Conservation (phyloP, 2,329 filamentous ascomycete genomes). For the Aspergillus ochraceus region DNA sequence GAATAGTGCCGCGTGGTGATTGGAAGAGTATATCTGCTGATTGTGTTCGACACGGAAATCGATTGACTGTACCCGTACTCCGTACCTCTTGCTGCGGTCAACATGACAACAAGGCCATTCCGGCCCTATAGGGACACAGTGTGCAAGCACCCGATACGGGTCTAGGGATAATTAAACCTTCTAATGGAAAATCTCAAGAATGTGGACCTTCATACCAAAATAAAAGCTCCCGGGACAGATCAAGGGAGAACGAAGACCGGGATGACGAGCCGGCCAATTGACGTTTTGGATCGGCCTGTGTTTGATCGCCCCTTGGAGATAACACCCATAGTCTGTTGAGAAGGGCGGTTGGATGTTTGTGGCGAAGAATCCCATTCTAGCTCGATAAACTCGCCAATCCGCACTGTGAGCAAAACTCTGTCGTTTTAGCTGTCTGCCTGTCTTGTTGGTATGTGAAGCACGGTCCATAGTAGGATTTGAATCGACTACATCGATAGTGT, state of each 20-base stretch:
- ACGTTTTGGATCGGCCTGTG: not conserved
- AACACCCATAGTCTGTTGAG: not conserved
- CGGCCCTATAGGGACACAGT: no score
- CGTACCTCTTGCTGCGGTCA: not conserved
- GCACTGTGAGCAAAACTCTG: no score
- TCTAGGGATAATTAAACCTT: not conserved
- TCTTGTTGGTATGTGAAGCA: no score
- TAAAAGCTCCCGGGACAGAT: not conserved
- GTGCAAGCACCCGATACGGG: not conserved
- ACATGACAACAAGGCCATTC: no score
- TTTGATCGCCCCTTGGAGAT: not conserved
- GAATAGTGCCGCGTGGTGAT: no score
- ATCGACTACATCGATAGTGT: no score
- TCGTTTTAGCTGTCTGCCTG: no score
- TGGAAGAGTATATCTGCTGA: not conserved
- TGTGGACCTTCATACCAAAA: not conserved
- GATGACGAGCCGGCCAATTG: not conserved
- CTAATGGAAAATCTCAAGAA: no score
- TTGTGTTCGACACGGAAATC: not conserved
- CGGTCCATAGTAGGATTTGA: no score
- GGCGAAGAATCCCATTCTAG: no score
- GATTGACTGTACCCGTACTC: not conserved
- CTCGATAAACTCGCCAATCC: no score
- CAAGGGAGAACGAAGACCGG: not conserved
- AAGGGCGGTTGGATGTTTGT: not conserved